Base-by-base conservation (phyloP, 768 basidiomycete genomes). In the Botryobasidium botryosum region DNA sequence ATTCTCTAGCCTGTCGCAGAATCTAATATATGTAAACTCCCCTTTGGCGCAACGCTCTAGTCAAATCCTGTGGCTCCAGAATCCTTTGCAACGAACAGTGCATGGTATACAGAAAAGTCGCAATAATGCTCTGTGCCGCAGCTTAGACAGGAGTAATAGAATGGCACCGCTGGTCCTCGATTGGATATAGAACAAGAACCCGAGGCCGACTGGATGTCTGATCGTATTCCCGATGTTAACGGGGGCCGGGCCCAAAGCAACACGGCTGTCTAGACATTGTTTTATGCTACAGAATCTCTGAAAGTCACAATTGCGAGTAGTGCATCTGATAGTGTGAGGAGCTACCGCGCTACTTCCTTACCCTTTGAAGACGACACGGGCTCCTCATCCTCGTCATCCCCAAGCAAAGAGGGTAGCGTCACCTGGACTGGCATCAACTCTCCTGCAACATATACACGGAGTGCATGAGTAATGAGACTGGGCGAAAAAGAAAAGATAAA, bases 31-130 rank as follows among this genome's bases (percentile, higher is more conserved):
- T 37, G 3, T 46, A 17, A 23, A 33, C n/a, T 15, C 26, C 27
- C 8, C 27, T 23, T 29, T 43, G 41, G 44, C 28, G n/a, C 24
- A 20, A 17, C 40, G 12, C 32, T 32, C 25, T 51, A 88, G 86
- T 69, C 75, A 18, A 69, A 81, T 51, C 70, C 79, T 18, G 57
- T 65, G 38, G 74, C 86, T 35, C 81, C 83, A 1, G 63, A 74
- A 52, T 71, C 65, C 13, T 87, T 82, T 55, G 71, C 72, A 45
- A 81, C 75, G 6, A 83, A 68, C 59, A 80, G 75, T 52, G 66
- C 74, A 35, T 86, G 82, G 83, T 68, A 71, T 54, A 77, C 79
- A 35, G 71, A 79, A 57, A 67, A 66, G 53, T 64, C 62, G 23
- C 51, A 56, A 51, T 70, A 53, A n/a, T n/a, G n/a, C n/a, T n/a